Evolutionary conservation across 495 filamentous ascomycete genomes (phyloP).

Genomic region (Penicillium argentinense): DNA sequence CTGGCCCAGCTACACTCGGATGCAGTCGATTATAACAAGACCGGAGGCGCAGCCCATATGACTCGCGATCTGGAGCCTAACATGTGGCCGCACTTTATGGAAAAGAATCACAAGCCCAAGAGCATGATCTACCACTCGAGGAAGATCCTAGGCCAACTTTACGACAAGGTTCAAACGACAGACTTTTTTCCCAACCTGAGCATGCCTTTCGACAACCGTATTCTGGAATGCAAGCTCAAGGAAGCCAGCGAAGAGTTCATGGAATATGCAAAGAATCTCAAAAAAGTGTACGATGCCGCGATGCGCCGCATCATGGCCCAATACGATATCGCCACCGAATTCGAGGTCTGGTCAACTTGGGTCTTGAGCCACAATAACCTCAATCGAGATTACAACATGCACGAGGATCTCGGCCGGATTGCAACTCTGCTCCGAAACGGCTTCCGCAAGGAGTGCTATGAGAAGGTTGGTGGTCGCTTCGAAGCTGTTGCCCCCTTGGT

Average conservation of each 20-base stretch:
- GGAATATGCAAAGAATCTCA: constrained; percentile 61
- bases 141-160: constrained; percentile 79
- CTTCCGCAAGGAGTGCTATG: constrained; percentile 63
- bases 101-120: constrained; percentile 55
- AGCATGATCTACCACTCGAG: constrained; percentile 62
- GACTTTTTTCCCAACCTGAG: constrained; percentile 72
- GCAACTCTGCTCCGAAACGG: constrained; percentile 60
- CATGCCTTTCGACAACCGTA: constrained; percentile 71
- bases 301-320: constrained; percentile 83
- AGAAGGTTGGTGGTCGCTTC: constrained; percentile 60
- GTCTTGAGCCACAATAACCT: constrained; percentile 67
- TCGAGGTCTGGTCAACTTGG: constrained; percentile 87
- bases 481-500: constrained; percentile 65
- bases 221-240: constrained; percentile 61
- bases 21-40: constrained; percentile 92
- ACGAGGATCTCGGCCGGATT: constrained; percentile 75
- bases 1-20: constrained; percentile 83
- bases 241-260: constrained; percentile 51
- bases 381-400: constrained; percentile 76
- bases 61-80: constrained; percentile 54
- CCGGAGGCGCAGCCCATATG: constrained; percentile 74
- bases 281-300: constrained; percentile 72
- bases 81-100: constrained; percentile 89
- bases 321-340: constrained; percentile 82
- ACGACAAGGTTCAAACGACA: constrained; percentile 65